Percentiles rank a stretch among this genome's conserved stretches.
Conservation (phyloP, 805 yeast genomes). For the Lipomyces orientalis region DNA sequence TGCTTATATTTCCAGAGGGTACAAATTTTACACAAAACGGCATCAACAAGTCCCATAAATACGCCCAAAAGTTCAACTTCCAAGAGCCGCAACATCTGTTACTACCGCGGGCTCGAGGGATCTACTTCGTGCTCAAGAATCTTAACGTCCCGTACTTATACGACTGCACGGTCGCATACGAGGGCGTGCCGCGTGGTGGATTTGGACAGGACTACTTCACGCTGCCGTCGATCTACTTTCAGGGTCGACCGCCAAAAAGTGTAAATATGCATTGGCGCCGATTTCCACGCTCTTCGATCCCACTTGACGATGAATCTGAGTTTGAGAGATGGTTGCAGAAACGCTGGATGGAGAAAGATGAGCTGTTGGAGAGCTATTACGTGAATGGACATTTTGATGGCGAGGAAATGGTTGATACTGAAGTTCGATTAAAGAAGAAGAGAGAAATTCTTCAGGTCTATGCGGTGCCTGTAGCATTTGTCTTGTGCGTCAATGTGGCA, state of each 20-base stretch:
- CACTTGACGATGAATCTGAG: slow-evolving; percentile 57
- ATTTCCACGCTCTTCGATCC: slow-evolving; percentile 65
- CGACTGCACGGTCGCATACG: slow-evolving; percentile 84
- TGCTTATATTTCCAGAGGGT: slow-evolving; percentile 92
- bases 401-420: slow-evolving; percentile 31
- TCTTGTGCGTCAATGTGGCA: slow-evolving; percentile 29
- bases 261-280: slow-evolving; percentile 71
- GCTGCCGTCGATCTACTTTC: slow-evolving; percentile 63
- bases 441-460: slow-evolving; percentile 29
- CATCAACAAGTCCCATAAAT: slow-evolving; percentile 59
- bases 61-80: slow-evolving; percentile 55
- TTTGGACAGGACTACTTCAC: slow-evolving; percentile 82
- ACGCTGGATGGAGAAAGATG: slow-evolving; percentile 81
- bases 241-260: slow-evolving; percentile 72
- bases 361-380: slow-evolving; percentile 55
- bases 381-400: slow-evolving; percentile 37
- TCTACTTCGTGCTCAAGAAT: slow-evolving; percentile 66
- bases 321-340: slow-evolving; percentile 79
- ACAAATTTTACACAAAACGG: slow-evolving; percentile 80
- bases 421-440: slow-evolving; percentile 21
- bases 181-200: slow-evolving; percentile 64
- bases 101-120: slow-evolving; percentile 84
- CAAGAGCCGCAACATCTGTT: slow-evolving; percentile 64
- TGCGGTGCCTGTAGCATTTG: slow-evolving; percentile 28
- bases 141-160: slow-evolving; percentile 61